phyloP scores from a whole-genome alignment of 2,329 filamentous ascomycete species.

The Arthrocladium fulminans region DNA sequence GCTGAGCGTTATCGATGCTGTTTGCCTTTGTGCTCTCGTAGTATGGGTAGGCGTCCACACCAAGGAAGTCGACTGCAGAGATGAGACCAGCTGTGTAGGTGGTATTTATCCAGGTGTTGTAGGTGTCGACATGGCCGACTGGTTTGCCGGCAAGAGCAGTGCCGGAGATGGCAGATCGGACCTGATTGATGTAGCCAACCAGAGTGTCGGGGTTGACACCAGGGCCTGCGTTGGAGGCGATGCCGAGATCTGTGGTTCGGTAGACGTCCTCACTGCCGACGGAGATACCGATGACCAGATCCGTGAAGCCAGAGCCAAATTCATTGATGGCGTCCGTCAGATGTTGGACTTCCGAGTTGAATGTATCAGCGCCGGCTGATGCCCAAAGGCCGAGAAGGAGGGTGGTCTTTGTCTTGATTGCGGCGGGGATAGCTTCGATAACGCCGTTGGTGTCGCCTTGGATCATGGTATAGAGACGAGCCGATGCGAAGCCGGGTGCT shows the following conservation, averaged over 20 bases:
- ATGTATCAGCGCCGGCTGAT: constrained; percentile 54
- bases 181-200: constrained; percentile 60
- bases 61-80: constrained; percentile 64
- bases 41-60: constrained; percentile 78
- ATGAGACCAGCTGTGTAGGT: constrained; percentile 57
- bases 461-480: constrained; percentile 55
- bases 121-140: constrained; percentile 83
- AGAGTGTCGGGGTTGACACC: constrained; percentile 57
- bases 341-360: constrained; percentile 66
- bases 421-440: constrained; percentile 69
- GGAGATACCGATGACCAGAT: constrained; percentile 69
- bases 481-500: constrained; percentile 35
- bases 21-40: constrained; percentile 54
- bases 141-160: constrained; percentile 50
- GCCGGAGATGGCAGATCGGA: constrained; percentile 54
- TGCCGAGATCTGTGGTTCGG: constrained; percentile 63
- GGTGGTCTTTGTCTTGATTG: constrained; percentile 67
- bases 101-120: constrained; percentile 67
- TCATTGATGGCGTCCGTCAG: constrained; percentile 58
- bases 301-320: constrained; percentile 58
- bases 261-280: constrained; percentile 83
- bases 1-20: constrained; percentile 52
- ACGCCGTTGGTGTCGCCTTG: constrained; percentile 51
- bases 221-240: constrained; percentile 51
- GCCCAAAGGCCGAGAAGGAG: constrained; percentile 80